phyloP scores from a whole-genome alignment of 768 basidiomycete genomes.

The Phlegmacium glaucopus region DNA sequence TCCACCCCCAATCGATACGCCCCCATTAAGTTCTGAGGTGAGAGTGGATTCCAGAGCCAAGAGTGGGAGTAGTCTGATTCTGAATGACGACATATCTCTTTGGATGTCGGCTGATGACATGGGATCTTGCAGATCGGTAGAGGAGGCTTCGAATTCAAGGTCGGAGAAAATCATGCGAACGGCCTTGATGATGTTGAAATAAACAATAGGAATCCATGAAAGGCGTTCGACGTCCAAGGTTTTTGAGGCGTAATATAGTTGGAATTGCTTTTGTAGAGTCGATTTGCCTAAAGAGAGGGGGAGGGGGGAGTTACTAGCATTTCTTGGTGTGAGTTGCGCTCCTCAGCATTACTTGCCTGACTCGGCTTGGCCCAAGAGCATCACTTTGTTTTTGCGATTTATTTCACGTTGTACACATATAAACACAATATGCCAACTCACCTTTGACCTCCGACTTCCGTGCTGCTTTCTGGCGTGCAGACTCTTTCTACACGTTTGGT shows the following conservation, averaged over 20 bases:
- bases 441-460: slow-evolving; percentile 46
- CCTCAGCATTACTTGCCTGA: slow-evolving; percentile 33
- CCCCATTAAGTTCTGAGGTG: slow-evolving; percentile 64
- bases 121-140: slow-evolving; percentile 18
- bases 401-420: not conserved
- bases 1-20: slow-evolving; percentile 58
- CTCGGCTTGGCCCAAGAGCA: slow-evolving; percentile 79
- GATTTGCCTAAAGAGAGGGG: slow-evolving; percentile 54
- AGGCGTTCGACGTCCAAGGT: slow-evolving; percentile 68
- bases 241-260: slow-evolving; percentile 72
- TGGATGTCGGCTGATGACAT: slow-evolving; percentile 20
- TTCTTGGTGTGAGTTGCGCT: not conserved
- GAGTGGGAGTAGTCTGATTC: slow-evolving; percentile 57
- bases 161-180: slow-evolving; percentile 72
- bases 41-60: slow-evolving; percentile 65
- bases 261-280: slow-evolving; percentile 82
- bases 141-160: slow-evolving; percentile 54
- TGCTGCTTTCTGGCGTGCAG: slow-evolving; percentile 41
- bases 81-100: slow-evolving; percentile 48
- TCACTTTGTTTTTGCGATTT: slow-evolving; percentile 38
- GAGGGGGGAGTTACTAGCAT: not conserved
- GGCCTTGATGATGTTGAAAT: slow-evolving; percentile 82
- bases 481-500: slow-evolving; percentile 40
- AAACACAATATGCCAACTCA: slow-evolving; percentile 12
- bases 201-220: slow-evolving; percentile 77